These are phyloP conservation scores for Teunomyces atbi DNA, from an alignment of 805 yeast species.

Conservation along the genomic window DNA sequence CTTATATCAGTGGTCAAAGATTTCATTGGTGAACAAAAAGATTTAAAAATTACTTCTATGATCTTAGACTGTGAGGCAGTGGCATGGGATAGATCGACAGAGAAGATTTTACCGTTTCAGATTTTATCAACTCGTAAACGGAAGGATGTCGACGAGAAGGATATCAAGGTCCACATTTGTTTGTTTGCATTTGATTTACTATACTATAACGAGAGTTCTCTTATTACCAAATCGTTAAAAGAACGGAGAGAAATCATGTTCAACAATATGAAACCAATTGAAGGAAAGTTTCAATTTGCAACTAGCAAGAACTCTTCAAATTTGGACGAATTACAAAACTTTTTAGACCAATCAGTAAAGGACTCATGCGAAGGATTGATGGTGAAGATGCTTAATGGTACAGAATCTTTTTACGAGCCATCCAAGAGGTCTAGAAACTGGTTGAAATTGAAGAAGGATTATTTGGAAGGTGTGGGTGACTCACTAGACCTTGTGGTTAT, in stretches of 20 bases:
- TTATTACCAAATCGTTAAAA: constrained; percentile 62
- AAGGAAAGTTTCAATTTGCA: constrained; percentile 83
- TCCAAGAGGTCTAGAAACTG: constrained; percentile 93
- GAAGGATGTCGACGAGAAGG: constrained; percentile 84
- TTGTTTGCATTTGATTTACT: constrained; percentile 88
- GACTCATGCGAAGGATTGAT: constrained; percentile 94
- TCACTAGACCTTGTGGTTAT: constrained; percentile 89
- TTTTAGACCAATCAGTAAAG: constrained; percentile 84
- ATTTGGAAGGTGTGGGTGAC: constrained; percentile 93
- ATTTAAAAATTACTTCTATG: constrained; percentile 35
- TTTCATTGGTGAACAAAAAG: constrained; percentile 39
- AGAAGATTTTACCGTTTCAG: constrained; percentile 91
- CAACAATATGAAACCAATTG: constrained; percentile 55
- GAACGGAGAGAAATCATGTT: constrained; percentile 67
- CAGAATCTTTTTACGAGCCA: constrained; percentile 86
- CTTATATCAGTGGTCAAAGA: constrained; percentile 66
- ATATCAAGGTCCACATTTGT: constrained; percentile 88
- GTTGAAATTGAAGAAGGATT: constrained; percentile 94
- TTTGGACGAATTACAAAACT: constrained; percentile 71
- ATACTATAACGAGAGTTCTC: constrained; percentile 68
- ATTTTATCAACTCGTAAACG: constrained; percentile 90
- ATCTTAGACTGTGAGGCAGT: constrained; percentile 96
- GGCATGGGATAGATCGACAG: constrained; percentile 82
- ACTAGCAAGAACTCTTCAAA: constrained; percentile 68
- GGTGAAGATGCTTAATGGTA: constrained; percentile 86